Evolutionary conservation across 768 basidiomycete species (phyloP).

Genomic region (Mrakia blollopis): DNA sequence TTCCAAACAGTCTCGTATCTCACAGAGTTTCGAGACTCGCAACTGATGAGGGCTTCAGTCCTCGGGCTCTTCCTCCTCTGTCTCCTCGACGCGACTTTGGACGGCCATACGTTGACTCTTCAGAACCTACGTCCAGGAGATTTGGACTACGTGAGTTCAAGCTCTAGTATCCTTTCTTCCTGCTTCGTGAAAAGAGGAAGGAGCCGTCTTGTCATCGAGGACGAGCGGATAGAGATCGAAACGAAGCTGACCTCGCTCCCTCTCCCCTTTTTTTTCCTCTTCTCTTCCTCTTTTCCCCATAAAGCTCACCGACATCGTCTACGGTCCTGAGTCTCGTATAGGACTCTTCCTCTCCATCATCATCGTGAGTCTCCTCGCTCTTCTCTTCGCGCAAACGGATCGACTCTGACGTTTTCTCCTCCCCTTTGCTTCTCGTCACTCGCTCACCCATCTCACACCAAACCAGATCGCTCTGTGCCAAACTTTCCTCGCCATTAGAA

Average conservation of each 20-base stretch:
- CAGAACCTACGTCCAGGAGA: not conserved
- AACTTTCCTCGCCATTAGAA: not conserved
- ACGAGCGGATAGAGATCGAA: too few species aligned
- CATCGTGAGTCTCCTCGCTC: not conserved
- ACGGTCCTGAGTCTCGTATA: not conserved
- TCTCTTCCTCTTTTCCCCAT: not conserved
- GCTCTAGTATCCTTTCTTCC: not conserved
- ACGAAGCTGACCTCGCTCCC: not conserved
- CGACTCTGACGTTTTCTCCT: too few species aligned
- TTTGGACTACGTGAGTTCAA: not conserved
- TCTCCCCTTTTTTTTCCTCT: not conserved
- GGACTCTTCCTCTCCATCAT: slow-evolving; percentile 1
- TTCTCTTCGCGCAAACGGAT: too few species aligned
- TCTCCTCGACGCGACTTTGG: not conserved
- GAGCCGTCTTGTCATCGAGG: too few species aligned
- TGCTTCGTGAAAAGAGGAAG: too few species aligned
- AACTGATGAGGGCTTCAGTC: not conserved
- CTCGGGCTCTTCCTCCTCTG: not conserved
- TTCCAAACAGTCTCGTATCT: not conserved
- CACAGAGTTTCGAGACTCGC: not conserved
- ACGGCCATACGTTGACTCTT: not conserved
- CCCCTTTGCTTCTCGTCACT: too few species aligned
- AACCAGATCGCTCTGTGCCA: not conserved
- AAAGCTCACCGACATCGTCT: not conserved
- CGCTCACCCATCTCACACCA: not conserved